Evolutionary conservation across 2,329 filamentous ascomycete species (phyloP).

Genomic region (Hymenoscyphus albidus): DNA sequence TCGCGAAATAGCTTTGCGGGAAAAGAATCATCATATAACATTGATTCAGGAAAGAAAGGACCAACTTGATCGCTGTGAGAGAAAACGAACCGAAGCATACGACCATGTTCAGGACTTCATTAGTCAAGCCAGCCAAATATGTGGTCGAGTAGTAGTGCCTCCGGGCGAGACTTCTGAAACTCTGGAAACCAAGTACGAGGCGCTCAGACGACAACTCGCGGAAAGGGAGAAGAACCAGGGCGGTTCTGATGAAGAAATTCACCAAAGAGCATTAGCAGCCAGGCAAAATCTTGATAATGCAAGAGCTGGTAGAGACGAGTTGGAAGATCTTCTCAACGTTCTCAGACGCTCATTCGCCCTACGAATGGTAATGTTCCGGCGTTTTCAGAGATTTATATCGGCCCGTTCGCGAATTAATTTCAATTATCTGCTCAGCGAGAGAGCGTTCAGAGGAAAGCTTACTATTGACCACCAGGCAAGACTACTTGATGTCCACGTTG

Average conservation of each 20-base stretch:
- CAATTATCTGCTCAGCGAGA: conserved; percentile 81
- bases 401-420: conserved; percentile 83
- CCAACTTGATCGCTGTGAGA: conserved; percentile 44
- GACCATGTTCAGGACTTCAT: conserved; percentile 51
- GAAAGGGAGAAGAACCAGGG: conserved; percentile 56
- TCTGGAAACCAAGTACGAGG: conserved; percentile 51
- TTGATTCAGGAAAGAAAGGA: conserved; percentile 46
- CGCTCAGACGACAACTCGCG: conserved; percentile 55
- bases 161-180: conserved; percentile 59
- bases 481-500: conserved; percentile 72
- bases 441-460: conserved; percentile 80
- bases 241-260: conserved; percentile 62
- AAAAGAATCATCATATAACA: conserved; percentile 60
- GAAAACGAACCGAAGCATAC: conserved; percentile 45
- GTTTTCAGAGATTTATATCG: conserved; percentile 81
- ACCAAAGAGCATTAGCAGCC: conserved; percentile 41
- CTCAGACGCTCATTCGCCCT: conserved; percentile 60
- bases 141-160: conserved; percentile 57
- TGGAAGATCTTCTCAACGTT: conserved; percentile 39
- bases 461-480: conserved; percentile 72
- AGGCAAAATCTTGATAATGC: conserved; percentile 41
- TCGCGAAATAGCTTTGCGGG: conserved; percentile 50
- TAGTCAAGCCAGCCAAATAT: conserved; percentile 51
- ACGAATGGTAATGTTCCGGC: conserved; percentile 71
- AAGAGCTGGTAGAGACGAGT: conserved; percentile 43